Conservation (phyloP, 495 filamentous ascomycete species). For the Aspergillus wentii region DNA sequence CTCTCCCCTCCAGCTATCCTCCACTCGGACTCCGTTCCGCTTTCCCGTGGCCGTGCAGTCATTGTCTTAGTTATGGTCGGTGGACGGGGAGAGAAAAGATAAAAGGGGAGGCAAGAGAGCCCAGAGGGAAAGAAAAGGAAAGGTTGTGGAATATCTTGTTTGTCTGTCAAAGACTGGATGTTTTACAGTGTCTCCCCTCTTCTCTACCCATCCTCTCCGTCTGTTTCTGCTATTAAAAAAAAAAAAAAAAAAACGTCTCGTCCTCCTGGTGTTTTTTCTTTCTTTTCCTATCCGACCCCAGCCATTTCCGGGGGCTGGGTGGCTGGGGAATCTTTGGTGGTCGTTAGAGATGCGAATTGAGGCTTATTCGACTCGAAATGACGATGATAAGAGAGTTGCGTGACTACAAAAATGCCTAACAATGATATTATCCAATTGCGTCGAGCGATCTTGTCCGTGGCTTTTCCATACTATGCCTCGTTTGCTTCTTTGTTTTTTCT, state of each 20-base stretch:
- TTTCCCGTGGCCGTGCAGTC: slow-evolving; percentile 24
- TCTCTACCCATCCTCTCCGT: slow-evolving; percentile 14
- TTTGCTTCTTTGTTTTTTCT: slow-evolving; percentile 2
- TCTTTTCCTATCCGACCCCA: not conserved
- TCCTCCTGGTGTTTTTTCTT: not conserved
- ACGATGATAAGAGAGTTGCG: not conserved
- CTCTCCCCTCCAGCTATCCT: slow-evolving; percentile 20
- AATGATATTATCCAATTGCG: no score
- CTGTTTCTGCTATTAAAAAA: slow-evolving; percentile 2
- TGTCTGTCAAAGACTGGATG: no score
- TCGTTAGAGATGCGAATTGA: slow-evolving; percentile 11
- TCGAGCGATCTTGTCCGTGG: no score
- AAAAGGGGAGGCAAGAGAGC: no score
- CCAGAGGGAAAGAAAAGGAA: not conserved
- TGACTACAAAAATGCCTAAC: no score
- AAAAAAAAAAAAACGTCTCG: no score
- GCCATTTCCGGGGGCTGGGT: slow-evolving; percentile 22
- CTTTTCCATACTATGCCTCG: no score
- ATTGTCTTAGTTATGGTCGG: no score
- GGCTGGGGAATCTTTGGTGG: slow-evolving; percentile 30
- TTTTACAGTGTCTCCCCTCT: slow-evolving; percentile 2
- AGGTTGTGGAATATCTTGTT: not conserved
- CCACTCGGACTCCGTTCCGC: slow-evolving; percentile 29
- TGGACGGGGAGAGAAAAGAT: not conserved
- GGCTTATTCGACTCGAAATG: slow-evolving; percentile 11